These are phyloP conservation scores for Rutstroemia sp. DNA, from an alignment of 2,329 filamentous ascomycete genomes.

Conservation along the genomic window DNA sequence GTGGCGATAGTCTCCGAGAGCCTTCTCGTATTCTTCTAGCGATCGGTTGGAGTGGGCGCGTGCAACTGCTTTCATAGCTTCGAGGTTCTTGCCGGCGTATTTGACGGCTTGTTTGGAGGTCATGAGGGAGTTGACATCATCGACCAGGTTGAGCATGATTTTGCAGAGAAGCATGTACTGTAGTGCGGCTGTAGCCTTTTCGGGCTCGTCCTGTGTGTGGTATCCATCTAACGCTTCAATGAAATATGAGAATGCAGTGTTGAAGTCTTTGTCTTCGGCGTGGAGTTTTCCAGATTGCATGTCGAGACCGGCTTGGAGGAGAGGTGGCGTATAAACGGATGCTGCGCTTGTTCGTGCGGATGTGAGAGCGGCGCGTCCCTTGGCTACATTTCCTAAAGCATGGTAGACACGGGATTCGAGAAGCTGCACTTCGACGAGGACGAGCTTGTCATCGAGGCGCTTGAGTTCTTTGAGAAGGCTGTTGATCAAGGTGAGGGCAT, in stretches of 20 bases:
- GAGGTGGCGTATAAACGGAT: constrained; percentile 91
- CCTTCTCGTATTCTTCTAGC: constrained; percentile 93
- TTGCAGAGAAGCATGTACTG: constrained; percentile 99
- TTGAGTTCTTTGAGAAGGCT: constrained; percentile 92
- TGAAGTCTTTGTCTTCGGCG: constrained; percentile 98
- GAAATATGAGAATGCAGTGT: constrained; percentile 97
- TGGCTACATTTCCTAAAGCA: constrained; percentile 90
- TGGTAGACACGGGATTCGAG: constrained; percentile 97
- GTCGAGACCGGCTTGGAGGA: constrained; percentile 91
- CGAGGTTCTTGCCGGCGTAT: constrained; percentile 90
- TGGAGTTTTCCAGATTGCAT: constrained; percentile 99
- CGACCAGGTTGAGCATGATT: constrained; percentile 95
- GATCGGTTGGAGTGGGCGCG: constrained; percentile 92
- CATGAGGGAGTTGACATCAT: constrained; percentile 94
- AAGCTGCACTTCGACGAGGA: constrained; percentile 94
- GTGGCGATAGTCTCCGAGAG: constrained; percentile 81
- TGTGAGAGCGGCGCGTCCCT: constrained; percentile 89
- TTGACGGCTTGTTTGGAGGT: constrained; percentile 93
- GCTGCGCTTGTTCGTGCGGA: constrained; percentile 91
- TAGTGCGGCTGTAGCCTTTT: constrained; percentile 88
- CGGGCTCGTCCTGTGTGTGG: constrained; percentile 79
- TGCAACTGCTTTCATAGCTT: constrained; percentile 98
- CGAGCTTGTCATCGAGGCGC: constrained; percentile 95
- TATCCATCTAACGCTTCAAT: constrained; percentile 98
- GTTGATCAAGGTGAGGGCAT: constrained; percentile 94